These are phyloP conservation scores for Bassia scoparia DNA, from an alignment of 148 eudicot species.

Conservation along the genomic window DNA sequence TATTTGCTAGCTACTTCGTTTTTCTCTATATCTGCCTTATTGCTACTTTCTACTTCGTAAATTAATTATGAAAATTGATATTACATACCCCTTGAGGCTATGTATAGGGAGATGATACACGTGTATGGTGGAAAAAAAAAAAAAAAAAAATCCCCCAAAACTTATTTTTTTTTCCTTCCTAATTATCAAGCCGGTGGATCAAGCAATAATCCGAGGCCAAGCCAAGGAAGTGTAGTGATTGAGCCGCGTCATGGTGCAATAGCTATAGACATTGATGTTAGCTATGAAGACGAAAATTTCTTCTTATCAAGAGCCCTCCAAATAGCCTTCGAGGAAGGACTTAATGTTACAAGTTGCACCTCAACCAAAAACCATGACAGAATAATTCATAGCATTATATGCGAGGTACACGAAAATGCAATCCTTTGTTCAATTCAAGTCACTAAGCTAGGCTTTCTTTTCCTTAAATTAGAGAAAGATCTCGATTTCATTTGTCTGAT, in stretches of 20 bases:
- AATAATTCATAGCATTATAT: conserved; percentile 33
- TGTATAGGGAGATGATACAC: too few species aligned
- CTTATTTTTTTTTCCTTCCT: too few species aligned
- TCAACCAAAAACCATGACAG: conserved; percentile 31
- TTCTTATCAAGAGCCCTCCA: conserved; percentile 30
- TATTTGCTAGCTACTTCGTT: too few species aligned
- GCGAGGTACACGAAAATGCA: conserved; percentile 32
- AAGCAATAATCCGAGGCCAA: not conserved
- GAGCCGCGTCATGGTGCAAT: conserved; percentile 24
- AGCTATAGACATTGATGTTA: conserved; percentile 29
- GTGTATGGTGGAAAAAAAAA: too few species aligned
- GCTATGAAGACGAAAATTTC: conserved; percentile 16
- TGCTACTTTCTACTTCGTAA: too few species aligned
- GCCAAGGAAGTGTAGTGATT: conserved; percentile 12
- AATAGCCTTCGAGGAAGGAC: conserved; percentile 32
- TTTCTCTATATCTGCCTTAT: too few species aligned
- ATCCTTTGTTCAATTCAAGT: not conserved
- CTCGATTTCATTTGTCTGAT: not conserved
- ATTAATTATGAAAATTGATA: too few species aligned
- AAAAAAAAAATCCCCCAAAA: too few species aligned
- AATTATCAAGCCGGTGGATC: conserved; percentile 11
- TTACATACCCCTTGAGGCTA: too few species aligned
- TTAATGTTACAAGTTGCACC: conserved; percentile 32
- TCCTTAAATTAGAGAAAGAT: not conserved
- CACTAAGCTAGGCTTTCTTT: not conserved